Percentiles rank a stretch among this genome's conserved stretches.
Evolutionary conservation across 345 rosid species (phyloP).

Genomic region (Physaria fendleri): DNA sequence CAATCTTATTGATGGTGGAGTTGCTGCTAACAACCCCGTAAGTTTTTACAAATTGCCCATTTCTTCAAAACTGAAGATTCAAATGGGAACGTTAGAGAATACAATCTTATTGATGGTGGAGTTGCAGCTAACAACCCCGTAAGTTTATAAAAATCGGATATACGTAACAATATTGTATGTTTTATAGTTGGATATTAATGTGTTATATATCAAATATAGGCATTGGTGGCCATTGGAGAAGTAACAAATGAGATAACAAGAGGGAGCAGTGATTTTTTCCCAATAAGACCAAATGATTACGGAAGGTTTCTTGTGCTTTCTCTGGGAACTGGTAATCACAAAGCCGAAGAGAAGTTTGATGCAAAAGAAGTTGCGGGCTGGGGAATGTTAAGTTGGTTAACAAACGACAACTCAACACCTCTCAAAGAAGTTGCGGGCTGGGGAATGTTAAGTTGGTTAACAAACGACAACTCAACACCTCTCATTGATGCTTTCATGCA

Average conservation of each 20-base stretch:
- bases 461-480: slow-evolving; percentile 41
- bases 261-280: slow-evolving; percentile 36
- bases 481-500: slow-evolving; percentile 50
- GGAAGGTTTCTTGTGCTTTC: slow-evolving; percentile 49
- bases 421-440: slow-evolving; percentile 45
- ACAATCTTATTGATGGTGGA: slow-evolving; percentile 70
- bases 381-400: slow-evolving; percentile 66
- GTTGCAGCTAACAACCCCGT: slow-evolving; percentile 77
- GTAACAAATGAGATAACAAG: slow-evolving; percentile 41
- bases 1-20: slow-evolving; percentile 72
- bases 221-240: slow-evolving; percentile 46
- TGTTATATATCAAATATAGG: slow-evolving; percentile 21
- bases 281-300: slow-evolving; percentile 42
- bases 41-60: too few relatives aligned
- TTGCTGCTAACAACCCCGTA: slow-evolving; percentile 78
- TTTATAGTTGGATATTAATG: background rate
- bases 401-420: slow-evolving; percentile 41
- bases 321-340: slow-evolving; percentile 48
- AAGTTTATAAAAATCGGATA: background rate
- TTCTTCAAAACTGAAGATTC: slow-evolving; percentile 27
- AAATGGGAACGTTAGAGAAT: slow-evolving; percentile 32
- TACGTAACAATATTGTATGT: background rate
- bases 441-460: slow-evolving; percentile 66
- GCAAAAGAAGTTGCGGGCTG: slow-evolving; percentile 49
- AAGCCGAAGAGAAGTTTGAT: slow-evolving; percentile 31